Evolutionary conservation across 148 eudicot genomes (phyloP).

Genomic region (Chenopodium quinoa): DNA sequence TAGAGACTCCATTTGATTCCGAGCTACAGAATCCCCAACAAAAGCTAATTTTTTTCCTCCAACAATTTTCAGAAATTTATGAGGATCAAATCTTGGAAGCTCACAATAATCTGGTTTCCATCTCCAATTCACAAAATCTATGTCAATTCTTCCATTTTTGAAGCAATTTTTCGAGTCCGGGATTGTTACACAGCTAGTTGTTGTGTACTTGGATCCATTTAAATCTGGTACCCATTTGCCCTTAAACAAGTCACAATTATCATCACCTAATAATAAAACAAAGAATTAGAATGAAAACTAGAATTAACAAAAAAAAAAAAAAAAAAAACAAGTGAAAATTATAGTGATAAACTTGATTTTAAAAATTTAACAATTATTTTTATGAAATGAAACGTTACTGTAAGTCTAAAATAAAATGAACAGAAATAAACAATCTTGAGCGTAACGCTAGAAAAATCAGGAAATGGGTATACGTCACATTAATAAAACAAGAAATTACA

Average conservation of each 20-base stretch:
- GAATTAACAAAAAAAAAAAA: neutral
- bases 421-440: neutral
- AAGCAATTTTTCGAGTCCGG: constrained; percentile 65
- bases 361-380: too few species aligned
- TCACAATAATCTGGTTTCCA: constrained; percentile 72
- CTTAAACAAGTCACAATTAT: constrained; percentile 50
- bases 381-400: too few species aligned
- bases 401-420: neutral
- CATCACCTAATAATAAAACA: constrained; percentile 14
- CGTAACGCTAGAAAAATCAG: neutral
- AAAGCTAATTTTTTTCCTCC: constrained; percentile 61
- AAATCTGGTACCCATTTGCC: constrained; percentile 59
- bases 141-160: constrained; percentile 56
- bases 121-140: constrained; percentile 59
- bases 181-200: constrained; percentile 51
- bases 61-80: constrained; percentile 37
- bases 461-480: neutral
- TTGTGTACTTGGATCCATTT: constrained; percentile 43
- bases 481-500: neutral
- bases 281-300: too few species aligned
- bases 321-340: neutral
- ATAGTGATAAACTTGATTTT: too few species aligned
- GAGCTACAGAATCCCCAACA: constrained; percentile 73
- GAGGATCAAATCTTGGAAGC: constrained; percentile 53
- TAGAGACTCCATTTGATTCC: constrained; percentile 82